phyloP scores from a whole-genome alignment of 257 asterid genomes.

The Ophiorrhiza pumila region DNA sequence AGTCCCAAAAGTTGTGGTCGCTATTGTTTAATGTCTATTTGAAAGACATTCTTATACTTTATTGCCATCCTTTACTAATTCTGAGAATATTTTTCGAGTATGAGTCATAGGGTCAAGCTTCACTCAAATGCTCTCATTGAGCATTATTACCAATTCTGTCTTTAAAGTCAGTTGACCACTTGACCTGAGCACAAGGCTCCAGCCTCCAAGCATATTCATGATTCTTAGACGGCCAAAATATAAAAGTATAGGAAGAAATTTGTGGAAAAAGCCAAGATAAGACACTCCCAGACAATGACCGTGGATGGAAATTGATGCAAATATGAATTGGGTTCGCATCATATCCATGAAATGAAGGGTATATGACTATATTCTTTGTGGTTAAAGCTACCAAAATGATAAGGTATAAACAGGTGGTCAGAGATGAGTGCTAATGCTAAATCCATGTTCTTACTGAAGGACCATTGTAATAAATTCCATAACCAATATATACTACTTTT shows the following conservation, averaged over 20 bases:
- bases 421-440: neutral
- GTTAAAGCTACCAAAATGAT: neutral
- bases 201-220: neutral
- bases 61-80: neutral
- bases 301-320: no score
- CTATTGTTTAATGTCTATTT: neutral
- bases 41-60: neutral
- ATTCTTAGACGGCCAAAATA: neutral
- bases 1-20: neutral
- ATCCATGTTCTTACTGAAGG: neutral
- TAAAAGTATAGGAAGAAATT: neutral
- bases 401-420: neutral
- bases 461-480: neutral
- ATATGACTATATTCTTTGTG: conserved; percentile 1
- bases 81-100: neutral
- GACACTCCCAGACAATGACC: neutral
- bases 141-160: neutral
- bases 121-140: neutral
- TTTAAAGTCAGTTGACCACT: no score
- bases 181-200: neutral
- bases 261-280: neutral
- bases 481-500: neutral
- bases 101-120: neutral
- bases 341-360: no score
- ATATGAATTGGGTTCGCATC: no score